phyloP scores from a whole-genome alignment of 768 basidiomycete genomes.

The Mycena albidolilacea region DNA sequence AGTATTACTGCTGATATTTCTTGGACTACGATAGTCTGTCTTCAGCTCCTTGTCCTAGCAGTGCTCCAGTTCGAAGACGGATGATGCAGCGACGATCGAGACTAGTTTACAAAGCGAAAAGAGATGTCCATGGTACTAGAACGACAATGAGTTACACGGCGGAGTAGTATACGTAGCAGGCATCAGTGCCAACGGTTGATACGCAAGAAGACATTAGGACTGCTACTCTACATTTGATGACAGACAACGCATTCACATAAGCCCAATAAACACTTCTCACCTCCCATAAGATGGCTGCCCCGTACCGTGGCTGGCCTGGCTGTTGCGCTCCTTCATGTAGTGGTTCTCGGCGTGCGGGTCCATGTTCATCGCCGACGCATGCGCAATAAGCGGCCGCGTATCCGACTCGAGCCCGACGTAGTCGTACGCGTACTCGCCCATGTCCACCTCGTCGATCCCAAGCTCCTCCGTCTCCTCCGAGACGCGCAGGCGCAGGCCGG shows the following conservation, averaged over 20 bases:
- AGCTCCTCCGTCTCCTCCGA: slow-evolving; percentile 78
- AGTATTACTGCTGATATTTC: too few relatives aligned
- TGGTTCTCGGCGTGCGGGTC: slow-evolving; percentile 31
- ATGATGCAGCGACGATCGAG: too few relatives aligned
- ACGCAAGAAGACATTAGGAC: background rate
- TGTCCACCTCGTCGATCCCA: slow-evolving; percentile 91
- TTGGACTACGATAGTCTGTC: too few relatives aligned
- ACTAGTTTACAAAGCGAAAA: too few relatives aligned
- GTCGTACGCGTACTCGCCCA: slow-evolving; percentile 93
- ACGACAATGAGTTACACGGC: too few relatives aligned
- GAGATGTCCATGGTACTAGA: too few relatives aligned
- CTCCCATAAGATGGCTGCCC: slow-evolving; percentile 14
- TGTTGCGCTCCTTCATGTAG: slow-evolving; percentile 39
- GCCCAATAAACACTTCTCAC: background rate
- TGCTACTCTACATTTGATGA: background rate
- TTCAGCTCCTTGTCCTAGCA: too few relatives aligned
- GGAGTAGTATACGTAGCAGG: background rate
- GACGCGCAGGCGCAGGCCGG: slow-evolving; percentile 81
- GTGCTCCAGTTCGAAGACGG: too few relatives aligned
- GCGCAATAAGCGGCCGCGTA: slow-evolving; percentile 35
- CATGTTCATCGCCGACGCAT: slow-evolving; percentile 33
- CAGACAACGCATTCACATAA: background rate
- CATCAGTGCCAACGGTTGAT: background rate
- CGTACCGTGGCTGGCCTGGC: slow-evolving; percentile 11
- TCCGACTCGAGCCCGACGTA: slow-evolving; percentile 83